Evolutionary conservation across 805 yeast genomes (phyloP).

Genomic region (Saturnispora serradocipensis): DNA sequence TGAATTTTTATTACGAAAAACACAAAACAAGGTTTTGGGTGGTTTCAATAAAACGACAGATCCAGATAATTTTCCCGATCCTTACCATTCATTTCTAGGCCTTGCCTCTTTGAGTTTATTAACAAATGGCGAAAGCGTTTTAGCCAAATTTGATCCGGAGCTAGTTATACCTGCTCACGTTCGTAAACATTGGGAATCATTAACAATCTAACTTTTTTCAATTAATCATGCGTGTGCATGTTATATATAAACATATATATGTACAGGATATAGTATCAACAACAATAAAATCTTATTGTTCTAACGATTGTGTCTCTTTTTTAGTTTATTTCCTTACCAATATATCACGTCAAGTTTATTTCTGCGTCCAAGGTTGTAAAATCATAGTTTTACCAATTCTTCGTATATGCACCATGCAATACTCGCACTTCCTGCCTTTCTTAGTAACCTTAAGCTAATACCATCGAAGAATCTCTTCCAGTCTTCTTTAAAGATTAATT

Average conservation of each 20-base stretch:
- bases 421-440: slow-evolving; percentile 89
- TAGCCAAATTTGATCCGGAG: slow-evolving; percentile 14
- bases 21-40: slow-evolving; percentile 59
- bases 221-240: not conserved
- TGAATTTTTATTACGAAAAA: slow-evolving; percentile 39
- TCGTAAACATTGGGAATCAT: slow-evolving; percentile 13
- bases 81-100: slow-evolving; percentile 58
- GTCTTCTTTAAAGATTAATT: slow-evolving; percentile 37
- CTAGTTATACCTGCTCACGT: slow-evolving; percentile 21
- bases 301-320: not conserved
- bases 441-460: slow-evolving; percentile 61
- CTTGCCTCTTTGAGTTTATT: slow-evolving; percentile 42
- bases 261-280: not conserved
- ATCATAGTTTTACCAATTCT: slow-evolving; percentile 50
- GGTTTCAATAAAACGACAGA: slow-evolving; percentile 65
- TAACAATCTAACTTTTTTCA: not conserved
- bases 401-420: slow-evolving; percentile 97
- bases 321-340: not conserved
- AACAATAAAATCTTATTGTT: not conserved
- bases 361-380: not conserved
- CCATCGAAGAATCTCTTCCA: slow-evolving; percentile 68
- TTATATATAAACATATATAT: not conserved
- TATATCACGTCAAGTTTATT: not conserved
- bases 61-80: slow-evolving; percentile 52
- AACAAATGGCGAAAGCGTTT: slow-evolving; percentile 9